These are phyloP conservation scores for Tylopilus sp. DNA, from an alignment of 768 basidiomycete genomes.

Conservation along the genomic window DNA sequence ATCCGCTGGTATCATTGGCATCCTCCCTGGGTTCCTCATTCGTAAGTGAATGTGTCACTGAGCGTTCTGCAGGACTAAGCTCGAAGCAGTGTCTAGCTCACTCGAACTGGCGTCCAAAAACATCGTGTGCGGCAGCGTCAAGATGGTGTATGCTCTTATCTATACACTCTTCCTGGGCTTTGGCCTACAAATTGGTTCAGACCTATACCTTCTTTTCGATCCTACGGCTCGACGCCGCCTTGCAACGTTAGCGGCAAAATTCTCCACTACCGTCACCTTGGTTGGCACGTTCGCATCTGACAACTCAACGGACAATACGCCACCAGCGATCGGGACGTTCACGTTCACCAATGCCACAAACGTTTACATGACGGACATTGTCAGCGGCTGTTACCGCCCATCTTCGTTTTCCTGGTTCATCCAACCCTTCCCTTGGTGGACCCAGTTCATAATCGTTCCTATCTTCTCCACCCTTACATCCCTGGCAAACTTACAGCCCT, in stretches of 20 bases:
- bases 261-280: conserved; percentile 48
- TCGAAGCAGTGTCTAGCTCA: conserved; percentile 65
- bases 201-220: conserved; percentile 74
- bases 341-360: conserved; percentile 56
- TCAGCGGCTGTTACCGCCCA: conserved; percentile 71
- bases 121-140: conserved; percentile 79
- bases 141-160: conserved; percentile 87
- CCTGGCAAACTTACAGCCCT: conserved; percentile 74
- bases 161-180: conserved; percentile 85
- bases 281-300: conserved; percentile 70
- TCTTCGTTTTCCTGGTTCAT: conserved; percentile 67
- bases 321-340: conserved; percentile 60
- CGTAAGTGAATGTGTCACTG: conserved; percentile 39
- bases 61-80: neutral
- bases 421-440: conserved; percentile 80
- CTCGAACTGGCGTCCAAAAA: conserved; percentile 84
- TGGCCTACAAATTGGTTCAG: conserved; percentile 80
- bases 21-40: conserved; percentile 86
- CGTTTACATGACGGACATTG: conserved; percentile 44
- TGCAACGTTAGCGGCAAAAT: conserved; percentile 47
- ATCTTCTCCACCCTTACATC: conserved; percentile 69
- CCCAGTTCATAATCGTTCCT: conserved; percentile 72
- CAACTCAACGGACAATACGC: conserved; percentile 37
- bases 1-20: conserved; percentile 81
- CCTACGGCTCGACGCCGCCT: conserved; percentile 49